Base-by-base conservation (phyloP, 192 early-diverging fungal species). In the Phlyctochytrium planicorne region DNA sequence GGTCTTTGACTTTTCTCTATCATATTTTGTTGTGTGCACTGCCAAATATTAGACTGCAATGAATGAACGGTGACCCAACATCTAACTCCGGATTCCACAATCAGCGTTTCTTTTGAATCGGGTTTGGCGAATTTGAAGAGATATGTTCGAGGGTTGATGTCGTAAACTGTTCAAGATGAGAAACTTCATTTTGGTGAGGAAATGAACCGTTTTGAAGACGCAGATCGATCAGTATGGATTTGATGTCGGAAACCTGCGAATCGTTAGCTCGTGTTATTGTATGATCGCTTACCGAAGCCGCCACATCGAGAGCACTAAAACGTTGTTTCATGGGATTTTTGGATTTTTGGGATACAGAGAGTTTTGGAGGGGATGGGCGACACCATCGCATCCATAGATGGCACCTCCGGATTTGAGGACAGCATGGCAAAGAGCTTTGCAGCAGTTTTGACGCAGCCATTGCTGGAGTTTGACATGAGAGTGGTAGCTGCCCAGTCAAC, bases 41-140 rank as follows among this genome's bases (percentile, higher is more conserved):
- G 16, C 3, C 35, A 10, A 14, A 24, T 16, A 33, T 24, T 62
- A 12, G 33, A 3, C 2, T 33, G 30, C 27, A 62, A 3, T 20
- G 27, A 32, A 20, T 65, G 6, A 10, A 59, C 10, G n/a, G 12
- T n/a, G 25, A 59, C 12, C 65, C 16, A 2, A 66, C 65, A 30
- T 37, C 97, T 89, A 52, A 93, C 92, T 27, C 97, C 97, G 0
- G 93, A 93, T 74, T 98, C 96, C 35, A 98, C 79, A 34, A 98
- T 74, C 1, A 98, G 82, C 30, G 95, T 77, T 65, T 94, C 91
- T 65, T 97, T 97, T 65, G 73, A 60, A 62, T 96, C 93, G n/a
- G 91, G 90, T 78, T 89, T 87, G 65, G 92, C 87, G 62, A 98
- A 98, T 71, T 97, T 98, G 74, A 96, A 84, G 24, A 98, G 80